Evolutionary conservation across 2,329 filamentous ascomycete genomes (phyloP), one percentile per base, ranked within the genome.

Genomic region (Penicillium hesseltinei): DNA sequence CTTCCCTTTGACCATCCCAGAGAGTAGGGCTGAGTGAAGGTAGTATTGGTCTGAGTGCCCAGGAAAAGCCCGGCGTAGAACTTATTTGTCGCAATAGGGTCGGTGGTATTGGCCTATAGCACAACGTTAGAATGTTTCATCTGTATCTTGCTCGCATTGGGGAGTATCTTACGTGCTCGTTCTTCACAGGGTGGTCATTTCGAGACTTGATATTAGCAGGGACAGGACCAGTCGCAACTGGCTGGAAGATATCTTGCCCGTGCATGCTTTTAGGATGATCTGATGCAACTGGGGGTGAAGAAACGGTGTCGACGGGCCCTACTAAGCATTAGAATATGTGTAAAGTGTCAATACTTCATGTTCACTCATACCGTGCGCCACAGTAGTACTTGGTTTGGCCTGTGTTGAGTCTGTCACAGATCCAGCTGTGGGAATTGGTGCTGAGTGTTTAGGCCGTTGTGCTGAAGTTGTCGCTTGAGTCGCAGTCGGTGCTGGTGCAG

Each of bases 1-100:
- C 77, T 76, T 1, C 88, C 89, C 62, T 83, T 85, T 3, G 82
- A 81, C 88, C 88, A 92, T 19, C 82, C 75, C 19, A 92, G 70
- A 3, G 84, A 83, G 69, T 92, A 92, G 1, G 89, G 92, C 68
- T 92, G 88, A 0, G 89, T 87, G 75, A 88, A 96, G 0, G 87
- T 81, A 0, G 88, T 82, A 7, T 82, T 82, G 5, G 80, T 83
- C 72, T 96, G 91, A 43, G 81, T 81, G 5, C 86, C 88, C 0
- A 97, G 79, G 71, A 91, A 91, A 61, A 94, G 85, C 67, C 94
- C 94, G 65, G 87, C 82, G 66, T 90, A 91, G 71, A 92, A 92
- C 68, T 80, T 80, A 64, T 80, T 80, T 8, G 78, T 80, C 49
- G 77, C 70, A 54, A 79, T 72, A 1, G 78, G 77, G 11, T 58